Percentiles rank a stretch among this genome's conserved stretches.
phyloP scores from a whole-genome alignment of 2,329 filamentous ascomycete genomes.

The Xylaria hypoxylon region DNA sequence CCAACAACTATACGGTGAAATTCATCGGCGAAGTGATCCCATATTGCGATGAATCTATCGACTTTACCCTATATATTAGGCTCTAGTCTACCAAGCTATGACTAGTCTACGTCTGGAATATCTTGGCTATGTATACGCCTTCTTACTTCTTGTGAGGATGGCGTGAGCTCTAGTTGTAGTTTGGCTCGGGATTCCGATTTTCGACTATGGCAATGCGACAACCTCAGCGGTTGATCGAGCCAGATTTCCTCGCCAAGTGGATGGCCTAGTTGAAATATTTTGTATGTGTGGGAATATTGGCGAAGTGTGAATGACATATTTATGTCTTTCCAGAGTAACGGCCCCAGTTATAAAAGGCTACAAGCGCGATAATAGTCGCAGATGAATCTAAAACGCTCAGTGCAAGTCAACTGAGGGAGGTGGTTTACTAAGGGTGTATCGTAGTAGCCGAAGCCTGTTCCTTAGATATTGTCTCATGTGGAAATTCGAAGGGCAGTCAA shows the following conservation, averaged over 20 bases:
- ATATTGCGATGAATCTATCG: neutral
- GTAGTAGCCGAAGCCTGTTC: too few relatives aligned
- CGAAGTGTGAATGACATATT: too few relatives aligned
- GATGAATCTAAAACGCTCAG: neutral
- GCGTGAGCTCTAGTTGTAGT: too few relatives aligned
- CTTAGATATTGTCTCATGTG: too few relatives aligned
- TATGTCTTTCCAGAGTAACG: neutral
- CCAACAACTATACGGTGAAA: neutral
- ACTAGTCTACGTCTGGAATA: too few relatives aligned
- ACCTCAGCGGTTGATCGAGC: too few relatives aligned
- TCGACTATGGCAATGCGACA: too few relatives aligned
- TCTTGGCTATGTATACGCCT: too few relatives aligned
- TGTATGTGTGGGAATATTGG: neutral
- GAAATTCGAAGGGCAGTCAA: neutral
- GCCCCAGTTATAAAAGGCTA: slow-evolving; percentile 1
- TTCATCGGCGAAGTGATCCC: neutral
- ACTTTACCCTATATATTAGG: too few relatives aligned
- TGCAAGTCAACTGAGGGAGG: neutral
- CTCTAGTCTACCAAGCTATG: too few relatives aligned
- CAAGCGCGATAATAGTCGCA: neutral
- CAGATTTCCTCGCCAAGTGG: neutral
- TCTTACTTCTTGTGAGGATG: too few relatives aligned
- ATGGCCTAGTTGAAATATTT: neutral
- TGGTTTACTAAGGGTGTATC: neutral
- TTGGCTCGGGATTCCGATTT: too few relatives aligned